Evolutionary conservation across 768 basidiomycete species (phyloP), one percentile per base, ranked within the genome.

Genomic region (Boletus rubescentipes): DNA sequence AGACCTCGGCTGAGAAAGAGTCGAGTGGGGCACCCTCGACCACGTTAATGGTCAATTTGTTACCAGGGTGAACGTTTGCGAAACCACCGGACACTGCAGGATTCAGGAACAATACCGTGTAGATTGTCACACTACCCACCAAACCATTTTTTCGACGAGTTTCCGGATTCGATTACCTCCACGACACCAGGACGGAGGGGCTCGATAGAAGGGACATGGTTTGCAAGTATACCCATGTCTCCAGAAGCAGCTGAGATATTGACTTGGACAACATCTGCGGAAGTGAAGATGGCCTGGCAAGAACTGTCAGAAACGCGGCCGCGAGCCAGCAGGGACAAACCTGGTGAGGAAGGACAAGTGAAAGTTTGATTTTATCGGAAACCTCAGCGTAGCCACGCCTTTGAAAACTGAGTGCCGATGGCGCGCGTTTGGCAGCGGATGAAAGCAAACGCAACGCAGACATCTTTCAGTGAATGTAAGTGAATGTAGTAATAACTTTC

Each of bases 171-270:
- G 60, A 98, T 84, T 62, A 99, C 88, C 74, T 99, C 97, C 49
- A 99, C 79, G 53, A 98, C 80, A 70, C 97, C 97, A 38, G 97
- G 89, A 68, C 91, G 90, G 50, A 99, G 80, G 44, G 96, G 81
- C 73, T 99, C 97, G 54, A 98, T 89, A n/a, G 93, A 90, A 30
- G 97, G 89, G 51, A 98, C 94, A 75, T 99, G 97, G 81, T 96
- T 97, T 64, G 96, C 93, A 56, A 99, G 86, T 65, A 99, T 91
- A 79, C 97, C 97, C 94, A 98, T 98, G 75, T 98, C 95, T 67
- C 97, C 97, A 4, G 92, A 87, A 51, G 87, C 91, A 37, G 94
- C 97, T 34, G 94, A 77, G 64, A 98, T 77, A 77, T 98, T 98
- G 62, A 99, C 96, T 74, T 98, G 96, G 20, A 91, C 84, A 54